These are phyloP conservation scores for Chaetomidium leptoderma DNA, from an alignment of 495 filamentous ascomycete species.

Conservation along the genomic window DNA sequence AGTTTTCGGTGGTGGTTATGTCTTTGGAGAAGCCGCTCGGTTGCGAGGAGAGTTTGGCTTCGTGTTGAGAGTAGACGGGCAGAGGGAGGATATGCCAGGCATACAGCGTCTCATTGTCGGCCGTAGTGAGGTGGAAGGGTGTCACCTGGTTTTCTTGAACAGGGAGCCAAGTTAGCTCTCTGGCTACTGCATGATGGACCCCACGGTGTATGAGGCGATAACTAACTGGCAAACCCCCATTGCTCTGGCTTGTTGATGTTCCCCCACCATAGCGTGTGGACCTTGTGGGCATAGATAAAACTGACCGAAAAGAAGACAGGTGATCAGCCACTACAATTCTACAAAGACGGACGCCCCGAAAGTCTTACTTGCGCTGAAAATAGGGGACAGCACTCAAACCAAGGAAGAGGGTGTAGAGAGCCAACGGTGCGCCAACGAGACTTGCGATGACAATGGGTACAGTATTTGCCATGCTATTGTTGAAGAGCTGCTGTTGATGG, in stretches of 20 bases:
- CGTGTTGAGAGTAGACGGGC: slow-evolving; percentile 56
- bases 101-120: slow-evolving; percentile 56
- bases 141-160: slow-evolving; percentile 59
- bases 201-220: no score
- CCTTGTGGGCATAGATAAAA: slow-evolving; percentile 69
- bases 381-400: slow-evolving; percentile 45
- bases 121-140: slow-evolving; percentile 57
- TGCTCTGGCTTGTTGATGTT: slow-evolving; percentile 67
- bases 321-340: neutral
- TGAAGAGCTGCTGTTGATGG: neutral
- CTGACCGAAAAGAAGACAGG: slow-evolving; percentile 36
- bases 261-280: slow-evolving; percentile 64
- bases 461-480: slow-evolving; percentile 3
- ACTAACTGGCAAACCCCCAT: slow-evolving; percentile 78
- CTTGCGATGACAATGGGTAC: slow-evolving; percentile 24
- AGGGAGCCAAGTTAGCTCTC: neutral
- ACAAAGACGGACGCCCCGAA: neutral
- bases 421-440: slow-evolving; percentile 42
- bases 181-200: no score
- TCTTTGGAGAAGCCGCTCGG: slow-evolving; percentile 48
- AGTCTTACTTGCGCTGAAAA: slow-evolving; percentile 57
- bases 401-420: slow-evolving; percentile 44
- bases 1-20: slow-evolving; percentile 52
- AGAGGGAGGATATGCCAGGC: slow-evolving; percentile 71
- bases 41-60: slow-evolving; percentile 48